Conservation (phyloP, 2,329 filamentous ascomycete species). For the Colletotrichum truncatum region DNA sequence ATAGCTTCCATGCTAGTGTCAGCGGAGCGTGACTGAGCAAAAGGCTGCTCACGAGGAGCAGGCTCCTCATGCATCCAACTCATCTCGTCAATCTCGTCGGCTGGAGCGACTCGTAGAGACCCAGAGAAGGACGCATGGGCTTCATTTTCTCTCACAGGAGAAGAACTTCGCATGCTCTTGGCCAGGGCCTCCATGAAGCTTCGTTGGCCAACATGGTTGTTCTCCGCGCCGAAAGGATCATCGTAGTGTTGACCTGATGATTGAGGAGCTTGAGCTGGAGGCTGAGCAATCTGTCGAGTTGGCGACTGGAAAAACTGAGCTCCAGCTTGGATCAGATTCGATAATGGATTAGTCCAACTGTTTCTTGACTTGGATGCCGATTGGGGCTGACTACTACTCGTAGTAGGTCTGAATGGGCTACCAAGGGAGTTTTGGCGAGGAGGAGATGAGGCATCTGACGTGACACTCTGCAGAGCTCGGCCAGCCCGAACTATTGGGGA, state of each 20-base stretch:
- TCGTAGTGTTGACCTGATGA: slow-evolving; percentile 33
- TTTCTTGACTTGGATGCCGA: slow-evolving; percentile 18
- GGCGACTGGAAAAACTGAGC: slow-evolving; percentile 30
- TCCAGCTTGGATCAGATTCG: slow-evolving; percentile 28
- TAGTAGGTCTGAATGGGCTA: slow-evolving; percentile 59
- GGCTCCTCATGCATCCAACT: slow-evolving; percentile 49
- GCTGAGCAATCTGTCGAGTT: not conserved
- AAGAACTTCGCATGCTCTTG: slow-evolving; percentile 34
- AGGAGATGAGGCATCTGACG: slow-evolving; percentile 67
- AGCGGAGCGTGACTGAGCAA: slow-evolving; percentile 6
- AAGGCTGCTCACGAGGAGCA: slow-evolving; percentile 25
- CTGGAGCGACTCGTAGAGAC: slow-evolving; percentile 11
- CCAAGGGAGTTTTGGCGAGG: slow-evolving; percentile 59
- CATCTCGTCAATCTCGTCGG: slow-evolving; percentile 48
- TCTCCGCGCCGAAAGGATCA: slow-evolving; percentile 40
- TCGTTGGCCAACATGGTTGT: slow-evolving; percentile 38
- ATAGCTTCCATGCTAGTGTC: slow-evolving; percentile 21
- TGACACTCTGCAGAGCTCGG: slow-evolving; percentile 64
- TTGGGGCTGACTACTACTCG: slow-evolving; percentile 24
- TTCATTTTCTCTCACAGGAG: not conserved
- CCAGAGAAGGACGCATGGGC: slow-evolving; percentile 12
- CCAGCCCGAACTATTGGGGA: slow-evolving; percentile 69
- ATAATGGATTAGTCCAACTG: slow-evolving; percentile 28
- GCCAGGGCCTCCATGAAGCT: slow-evolving; percentile 44
- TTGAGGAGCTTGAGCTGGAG: slow-evolving; percentile 1